A percentile compares a stretch with the other conserved stretches of the same genome.
Evolutionary conservation across 1,284 basidiomycete species (phyloP).

Genomic region (Entoloma clypeatum): DNA sequence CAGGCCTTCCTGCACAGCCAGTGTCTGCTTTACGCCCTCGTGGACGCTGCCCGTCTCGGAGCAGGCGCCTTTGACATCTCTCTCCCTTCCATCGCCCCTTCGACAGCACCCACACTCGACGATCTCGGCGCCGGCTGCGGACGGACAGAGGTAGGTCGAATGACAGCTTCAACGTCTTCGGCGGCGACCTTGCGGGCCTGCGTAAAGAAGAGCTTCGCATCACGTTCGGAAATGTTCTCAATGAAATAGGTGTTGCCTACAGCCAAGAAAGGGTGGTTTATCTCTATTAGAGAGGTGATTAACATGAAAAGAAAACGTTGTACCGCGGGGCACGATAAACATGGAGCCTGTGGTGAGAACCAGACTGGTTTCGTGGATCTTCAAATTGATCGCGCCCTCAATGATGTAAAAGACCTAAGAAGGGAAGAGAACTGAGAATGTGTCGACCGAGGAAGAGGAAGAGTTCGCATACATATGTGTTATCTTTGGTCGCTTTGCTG

Average conservation of each 20-base stretch:
- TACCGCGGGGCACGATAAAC: constrained; percentile 90
- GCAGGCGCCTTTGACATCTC: constrained; percentile 11
- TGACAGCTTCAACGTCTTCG: background rate
- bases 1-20: too few relatives aligned
- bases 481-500: constrained; percentile 89
- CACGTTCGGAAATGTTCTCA: constrained; percentile 79
- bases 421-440: constrained; percentile 2
- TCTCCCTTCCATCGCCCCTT: constrained; percentile 6
- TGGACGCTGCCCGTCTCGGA: constrained; percentile 13
- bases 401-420: constrained; percentile 83
- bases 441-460: background rate
- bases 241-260: constrained; percentile 89
- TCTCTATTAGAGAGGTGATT: background rate
- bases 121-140: constrained; percentile 12
- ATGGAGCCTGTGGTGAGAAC: constrained; percentile 80
- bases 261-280: background rate
- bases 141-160: constrained; percentile 4
- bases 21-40: constrained; percentile 4
- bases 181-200: constrained; percentile 75
- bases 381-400: constrained; percentile 84
- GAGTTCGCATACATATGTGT: constrained; percentile 73
- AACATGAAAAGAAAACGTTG: background rate
- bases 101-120: constrained; percentile 14
- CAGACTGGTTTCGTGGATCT: constrained; percentile 75
- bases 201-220: constrained; percentile 87